These are phyloP conservation scores for Didymella segeticola DNA, from an alignment of 2,329 filamentous ascomycete species.

Conservation along the genomic window DNA sequence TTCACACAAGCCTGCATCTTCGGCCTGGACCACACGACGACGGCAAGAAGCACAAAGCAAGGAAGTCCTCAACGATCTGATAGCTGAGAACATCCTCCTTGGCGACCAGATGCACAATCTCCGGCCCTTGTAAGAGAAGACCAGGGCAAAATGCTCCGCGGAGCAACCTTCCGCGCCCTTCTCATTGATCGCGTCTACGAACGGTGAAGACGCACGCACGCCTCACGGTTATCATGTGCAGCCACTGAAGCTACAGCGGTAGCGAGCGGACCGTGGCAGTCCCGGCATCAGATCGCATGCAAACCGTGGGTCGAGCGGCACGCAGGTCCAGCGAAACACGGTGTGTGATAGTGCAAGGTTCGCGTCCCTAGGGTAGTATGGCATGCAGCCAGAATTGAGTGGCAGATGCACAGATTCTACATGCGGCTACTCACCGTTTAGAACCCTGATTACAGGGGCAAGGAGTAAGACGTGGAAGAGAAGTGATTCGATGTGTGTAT, in stretches of 20 bases:
- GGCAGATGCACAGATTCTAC: conserved; percentile 1
- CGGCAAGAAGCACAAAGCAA: background rate
- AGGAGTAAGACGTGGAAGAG: background rate
- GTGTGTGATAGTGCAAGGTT: background rate
- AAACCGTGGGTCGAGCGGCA: background rate
- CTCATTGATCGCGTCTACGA: background rate
- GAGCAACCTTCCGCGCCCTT: background rate
- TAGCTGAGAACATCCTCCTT: background rate
- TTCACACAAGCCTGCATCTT: background rate
- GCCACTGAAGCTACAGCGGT: conserved; percentile 3
- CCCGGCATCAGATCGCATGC: background rate
- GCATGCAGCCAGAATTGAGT: background rate
- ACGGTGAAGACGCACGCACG: conserved; percentile 2
- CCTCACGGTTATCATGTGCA: background rate
- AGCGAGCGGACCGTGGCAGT: conserved; percentile 15
- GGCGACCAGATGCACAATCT: background rate
- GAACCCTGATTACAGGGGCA: background rate
- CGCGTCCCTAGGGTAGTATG: background rate
- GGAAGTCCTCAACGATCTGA: background rate
- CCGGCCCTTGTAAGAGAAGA: background rate
- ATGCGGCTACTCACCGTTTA: conserved; percentile 1
- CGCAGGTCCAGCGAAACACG: background rate
- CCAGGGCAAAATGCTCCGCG: background rate
- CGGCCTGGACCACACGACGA: background rate
- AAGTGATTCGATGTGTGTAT: background rate